phyloP scores from a whole-genome alignment of 2,329 filamentous ascomycete species.

The Verticillium longisporum region DNA sequence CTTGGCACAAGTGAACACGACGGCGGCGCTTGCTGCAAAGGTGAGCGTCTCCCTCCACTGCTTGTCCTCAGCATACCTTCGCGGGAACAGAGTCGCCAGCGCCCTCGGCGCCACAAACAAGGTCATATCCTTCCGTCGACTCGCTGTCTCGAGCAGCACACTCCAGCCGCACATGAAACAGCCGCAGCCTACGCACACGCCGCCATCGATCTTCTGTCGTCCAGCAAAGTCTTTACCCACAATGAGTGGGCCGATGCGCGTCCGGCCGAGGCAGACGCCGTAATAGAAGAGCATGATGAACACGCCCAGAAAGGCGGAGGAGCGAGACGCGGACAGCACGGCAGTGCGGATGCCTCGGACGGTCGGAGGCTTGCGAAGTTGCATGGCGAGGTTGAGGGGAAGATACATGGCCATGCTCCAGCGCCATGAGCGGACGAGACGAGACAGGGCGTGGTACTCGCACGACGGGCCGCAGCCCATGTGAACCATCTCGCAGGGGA shows the following conservation, averaged over 20 bases:
- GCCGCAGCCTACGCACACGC: slow-evolving; percentile 64
- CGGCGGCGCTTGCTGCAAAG: slow-evolving; percentile 61
- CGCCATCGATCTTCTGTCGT: slow-evolving; percentile 49
- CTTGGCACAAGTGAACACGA: slow-evolving; percentile 59
- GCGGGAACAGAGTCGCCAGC: slow-evolving; percentile 65
- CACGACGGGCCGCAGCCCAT: slow-evolving; percentile 69
- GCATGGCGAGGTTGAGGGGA: slow-evolving; percentile 63
- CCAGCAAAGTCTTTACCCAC: slow-evolving; percentile 44
- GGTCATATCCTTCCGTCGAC: slow-evolving; percentile 65
- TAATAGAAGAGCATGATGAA: slow-evolving; percentile 83
- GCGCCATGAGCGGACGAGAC: slow-evolving; percentile 62
- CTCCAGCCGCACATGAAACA: slow-evolving; percentile 78
- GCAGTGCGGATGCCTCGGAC: slow-evolving; percentile 38
- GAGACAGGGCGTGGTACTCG: slow-evolving; percentile 63
- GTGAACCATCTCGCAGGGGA: slow-evolving; percentile 80
- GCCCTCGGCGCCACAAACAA: slow-evolving; percentile 78
- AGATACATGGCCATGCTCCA: slow-evolving; percentile 74
- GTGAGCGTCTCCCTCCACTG: slow-evolving; percentile 61
- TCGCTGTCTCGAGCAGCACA: slow-evolving; percentile 62
- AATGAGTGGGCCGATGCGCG: slow-evolving; percentile 63
- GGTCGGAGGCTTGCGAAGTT: slow-evolving; percentile 42
- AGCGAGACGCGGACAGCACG: slow-evolving; percentile 55
- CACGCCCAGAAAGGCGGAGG: slow-evolving; percentile 68
- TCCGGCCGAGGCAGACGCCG: slow-evolving; percentile 71
- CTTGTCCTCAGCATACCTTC: slow-evolving; percentile 55